These are phyloP conservation scores for Solidago caesia DNA, from an alignment of 129 eudicot genomes.

Conservation along the genomic window DNA sequence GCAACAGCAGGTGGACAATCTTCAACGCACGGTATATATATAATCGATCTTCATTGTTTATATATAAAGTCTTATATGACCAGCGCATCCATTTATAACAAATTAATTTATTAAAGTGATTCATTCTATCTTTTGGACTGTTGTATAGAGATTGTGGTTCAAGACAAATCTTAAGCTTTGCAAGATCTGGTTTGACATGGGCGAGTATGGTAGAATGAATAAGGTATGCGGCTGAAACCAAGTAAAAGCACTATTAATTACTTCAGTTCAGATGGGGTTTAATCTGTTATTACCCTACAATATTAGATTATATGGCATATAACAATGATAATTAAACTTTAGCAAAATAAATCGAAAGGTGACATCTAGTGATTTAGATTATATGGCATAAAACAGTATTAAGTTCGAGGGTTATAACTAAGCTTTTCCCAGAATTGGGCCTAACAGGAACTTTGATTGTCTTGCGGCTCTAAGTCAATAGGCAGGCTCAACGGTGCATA, in stretches of 20 bases:
- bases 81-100: too few relatives aligned
- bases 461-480: too few relatives aligned
- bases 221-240: slow-evolving; percentile 51
- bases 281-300: slow-evolving; percentile 5
- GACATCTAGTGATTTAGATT: too few relatives aligned
- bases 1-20: slow-evolving; percentile 87
- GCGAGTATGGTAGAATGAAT: slow-evolving; percentile 93
- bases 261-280: not conserved
- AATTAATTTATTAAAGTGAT: slow-evolving; percentile 3
- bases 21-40: slow-evolving; percentile 81
- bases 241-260: not conserved
- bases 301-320: too few relatives aligned
- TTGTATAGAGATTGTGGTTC: slow-evolving; percentile 89
- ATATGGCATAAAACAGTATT: too few relatives aligned
- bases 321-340: too few relatives aligned
- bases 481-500: too few relatives aligned
- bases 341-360: too few relatives aligned
- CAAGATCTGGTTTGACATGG: slow-evolving; percentile 99
- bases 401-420: too few relatives aligned
- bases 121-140: not conserved
- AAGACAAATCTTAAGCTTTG: slow-evolving; percentile 98
- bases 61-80: too few relatives aligned
- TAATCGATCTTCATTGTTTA: slow-evolving; percentile 36
- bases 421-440: too few relatives aligned
- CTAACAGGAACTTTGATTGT: too few relatives aligned